A percentile compares a stretch with the other conserved stretches of the same genome.
Conservation (phyloP, 75 land plant species). For the Adiantum capillusveneris region DNA sequence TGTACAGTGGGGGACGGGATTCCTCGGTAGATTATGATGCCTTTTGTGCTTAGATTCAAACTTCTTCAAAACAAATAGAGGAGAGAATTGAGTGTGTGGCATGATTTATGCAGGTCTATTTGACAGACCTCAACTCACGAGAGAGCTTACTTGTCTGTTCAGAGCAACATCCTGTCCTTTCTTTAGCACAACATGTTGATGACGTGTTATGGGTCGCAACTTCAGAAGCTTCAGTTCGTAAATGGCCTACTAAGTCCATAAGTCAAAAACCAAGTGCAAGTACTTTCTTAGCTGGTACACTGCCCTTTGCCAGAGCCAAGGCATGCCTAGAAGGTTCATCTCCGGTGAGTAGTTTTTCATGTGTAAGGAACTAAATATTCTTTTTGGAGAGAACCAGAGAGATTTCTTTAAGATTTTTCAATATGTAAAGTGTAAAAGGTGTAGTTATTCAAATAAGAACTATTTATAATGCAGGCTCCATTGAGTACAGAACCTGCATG, state of each 20-base stretch:
- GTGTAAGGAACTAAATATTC: no score
- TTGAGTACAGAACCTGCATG: constrained; percentile 60
- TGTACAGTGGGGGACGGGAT: constrained; percentile 96
- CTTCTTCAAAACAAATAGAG: no score
- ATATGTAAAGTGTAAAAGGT: no score
- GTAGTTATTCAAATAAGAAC: no score
- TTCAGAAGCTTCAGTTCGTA: constrained; percentile 76
- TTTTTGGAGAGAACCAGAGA: no score
- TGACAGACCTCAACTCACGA: constrained; percentile 80
- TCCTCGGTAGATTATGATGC: constrained; percentile 53
- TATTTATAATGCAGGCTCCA: constrained; percentile 47
- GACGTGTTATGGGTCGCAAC: constrained; percentile 87
- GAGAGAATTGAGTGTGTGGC: no score
- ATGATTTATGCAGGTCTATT: constrained; percentile 47
- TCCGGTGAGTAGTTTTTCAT: constrained; percentile 86
- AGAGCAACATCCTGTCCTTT: constrained; percentile 65
- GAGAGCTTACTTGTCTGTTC: constrained; percentile 77
- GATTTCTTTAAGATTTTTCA: no score
- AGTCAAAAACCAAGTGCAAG: constrained; percentile 72
- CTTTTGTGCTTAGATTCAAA: no score
- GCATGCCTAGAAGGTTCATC: constrained; percentile 83
- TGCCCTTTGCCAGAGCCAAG: constrained; percentile 87
- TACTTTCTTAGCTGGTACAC: constrained; percentile 86
- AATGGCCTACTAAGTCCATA: constrained; percentile 81
- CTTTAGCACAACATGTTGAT: constrained; percentile 76